Evolutionary conservation across 768 basidiomycete species (phyloP).

Genomic region (Nevesoporus exiguus): DNA sequence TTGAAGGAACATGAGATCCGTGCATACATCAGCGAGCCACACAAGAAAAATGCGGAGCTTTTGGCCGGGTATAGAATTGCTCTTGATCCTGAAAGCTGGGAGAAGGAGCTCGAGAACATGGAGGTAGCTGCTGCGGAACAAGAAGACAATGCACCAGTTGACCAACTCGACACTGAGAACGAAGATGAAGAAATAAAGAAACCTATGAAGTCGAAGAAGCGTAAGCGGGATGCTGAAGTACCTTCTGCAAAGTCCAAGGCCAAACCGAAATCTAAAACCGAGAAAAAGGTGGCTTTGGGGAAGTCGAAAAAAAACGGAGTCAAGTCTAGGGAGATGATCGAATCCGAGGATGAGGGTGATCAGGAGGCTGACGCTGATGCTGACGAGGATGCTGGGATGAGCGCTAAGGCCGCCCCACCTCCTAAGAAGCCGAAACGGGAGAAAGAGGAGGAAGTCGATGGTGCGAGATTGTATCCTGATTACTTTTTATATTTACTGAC

Average conservation of each 20-base stretch:
- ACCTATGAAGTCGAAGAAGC: slow-evolving; percentile 46
- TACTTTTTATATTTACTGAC: slow-evolving; percentile 6
- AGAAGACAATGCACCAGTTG: slow-evolving; percentile 60
- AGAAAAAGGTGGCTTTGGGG: slow-evolving; percentile 28
- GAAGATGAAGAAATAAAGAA: slow-evolving; percentile 52
- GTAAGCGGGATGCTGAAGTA: slow-evolving; percentile 62
- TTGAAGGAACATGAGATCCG: slow-evolving; percentile 80
- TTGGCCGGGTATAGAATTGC: slow-evolving; percentile 73
- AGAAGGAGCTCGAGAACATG: slow-evolving; percentile 40
- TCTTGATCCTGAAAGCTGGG: slow-evolving; percentile 69
- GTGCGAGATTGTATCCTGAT: slow-evolving; percentile 36
- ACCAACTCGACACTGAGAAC: slow-evolving; percentile 57
- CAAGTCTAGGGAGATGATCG: slow-evolving; percentile 61
- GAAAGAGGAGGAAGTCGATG: slow-evolving; percentile 60
- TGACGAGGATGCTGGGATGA: slow-evolving; percentile 45
- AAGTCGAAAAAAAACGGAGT: slow-evolving; percentile 53
- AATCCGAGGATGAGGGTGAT: slow-evolving; percentile 61
- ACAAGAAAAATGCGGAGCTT: slow-evolving; percentile 75
- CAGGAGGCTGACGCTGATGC: slow-evolving; percentile 46
- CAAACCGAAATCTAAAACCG: slow-evolving; percentile 46
- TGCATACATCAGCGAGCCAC: slow-evolving; percentile 72
- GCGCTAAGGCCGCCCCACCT: slow-evolving; percentile 56
- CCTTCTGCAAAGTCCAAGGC: slow-evolving; percentile 37
- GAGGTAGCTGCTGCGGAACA: slow-evolving; percentile 38
- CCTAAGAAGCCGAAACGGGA: slow-evolving; percentile 59